Evolutionary conservation across 192 early-diverging fungal species (phyloP), one percentile per base, ranked within the genome.

Genomic region (Piromyces sp.): DNA sequence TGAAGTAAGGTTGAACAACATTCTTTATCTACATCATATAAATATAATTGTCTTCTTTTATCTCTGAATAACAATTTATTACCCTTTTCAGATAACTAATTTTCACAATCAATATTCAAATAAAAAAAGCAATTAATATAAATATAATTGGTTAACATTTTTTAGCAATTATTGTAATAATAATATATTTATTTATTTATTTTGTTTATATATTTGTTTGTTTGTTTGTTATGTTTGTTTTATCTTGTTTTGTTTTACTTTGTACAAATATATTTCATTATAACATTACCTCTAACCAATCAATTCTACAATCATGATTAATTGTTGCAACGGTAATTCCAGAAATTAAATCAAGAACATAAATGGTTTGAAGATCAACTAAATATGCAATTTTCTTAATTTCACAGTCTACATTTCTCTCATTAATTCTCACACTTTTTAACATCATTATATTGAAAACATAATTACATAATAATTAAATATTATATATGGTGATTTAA

Each of bases 31-130:
- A 92, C 80, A 82, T 92, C 90, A 81, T 87, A 92, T 30, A 92
- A 80, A 84, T 92, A 90, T 79, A 92, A 84, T 83, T 92, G 91
- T 30, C 87, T 84, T 6, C 82, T 80, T 79, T 89, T 89, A 86
- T 92, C 91, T 30, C 91, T 80, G 84, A 90, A 92, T 2, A 92
- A 86, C 22, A 92, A 84, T 82, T 90, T 91, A 80, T 90, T 89
- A 28, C 87, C 91, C 58, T 92, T 93, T 29, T 89, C 90, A 5
- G 91, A 92, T 17, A 92, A 84, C 89, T 89, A 42, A 22, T 6
- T 30, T 81, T 29, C 33, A 36, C 4, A 19, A 28, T 30, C 22
- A 29, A 30, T 80, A 30, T 15, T 29, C 0, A 38, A 17, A 42
- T 81, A 30, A 30, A 7, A 30, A 29, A 12, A 83, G 14, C 12